Base-by-base conservation (phyloP, 352 stramenopile species). In the Pythium sukuiense region DNA sequence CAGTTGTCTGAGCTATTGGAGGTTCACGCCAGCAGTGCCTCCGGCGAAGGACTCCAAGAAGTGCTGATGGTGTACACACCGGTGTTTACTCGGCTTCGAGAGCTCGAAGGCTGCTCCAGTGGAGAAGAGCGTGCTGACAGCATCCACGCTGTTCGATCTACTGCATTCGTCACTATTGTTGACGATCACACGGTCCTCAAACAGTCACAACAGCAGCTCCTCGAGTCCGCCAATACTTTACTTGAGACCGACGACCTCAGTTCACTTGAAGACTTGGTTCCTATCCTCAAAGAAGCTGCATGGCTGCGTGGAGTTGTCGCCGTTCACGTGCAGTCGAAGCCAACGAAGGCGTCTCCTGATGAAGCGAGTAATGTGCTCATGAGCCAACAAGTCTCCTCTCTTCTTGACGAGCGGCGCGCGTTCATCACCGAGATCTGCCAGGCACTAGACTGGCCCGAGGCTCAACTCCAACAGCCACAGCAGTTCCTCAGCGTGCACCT, bases 391-490 rank as follows among this genome's bases (percentile, higher is more conserved):
- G n/a, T 66, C 1, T 55, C 53, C 2, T 12, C 41, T 1, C 43
- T 66, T n/a, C 37, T 71, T 2, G 54, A 50, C 6, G 59, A 71
- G n/a, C 59, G 58, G 5, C 57, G 61, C 18, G 46, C 46, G 3
- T 27, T 71, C 4, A 9, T 71, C 6, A 27, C 29, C 4, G 58
- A 66, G 41, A 45, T 61, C 8, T 49, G 27, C 2, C 58, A 20
- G 6, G 24, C 30, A 0, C 63, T 70, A 6, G 56, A 58, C 20
- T 65, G 57, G 43, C 57, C 29, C 14, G 37, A 33, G 13, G 20
- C 53, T 30, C 20, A 46, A 6, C 53, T 45, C 41, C 53, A 43
- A 33, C 62, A 18, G 29, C 29, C 41, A 9, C 49, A 37, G 11
- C 45, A 59, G 41, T 26, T 43, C 49, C 33, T 32, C 26, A 71